Evolutionary conservation across 257 asterid species (phyloP).

Genomic region (Capsicum pubescens): DNA sequence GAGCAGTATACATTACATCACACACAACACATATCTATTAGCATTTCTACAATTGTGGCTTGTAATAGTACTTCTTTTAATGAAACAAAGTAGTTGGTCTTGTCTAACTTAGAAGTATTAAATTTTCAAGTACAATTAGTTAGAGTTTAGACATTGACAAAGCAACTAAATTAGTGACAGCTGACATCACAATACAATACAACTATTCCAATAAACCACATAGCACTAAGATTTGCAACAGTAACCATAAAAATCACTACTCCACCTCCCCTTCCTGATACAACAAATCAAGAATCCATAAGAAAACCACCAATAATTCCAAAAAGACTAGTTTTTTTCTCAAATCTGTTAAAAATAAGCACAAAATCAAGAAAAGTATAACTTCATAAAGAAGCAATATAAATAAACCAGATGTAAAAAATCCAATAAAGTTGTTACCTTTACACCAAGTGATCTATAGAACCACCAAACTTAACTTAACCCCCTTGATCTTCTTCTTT

Average conservation of each 20-base stretch:
- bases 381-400: background rate
- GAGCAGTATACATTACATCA: background rate
- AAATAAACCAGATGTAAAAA: background rate
- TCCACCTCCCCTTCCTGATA: background rate
- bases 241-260: background rate
- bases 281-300: constrained; percentile 13
- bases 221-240: background rate
- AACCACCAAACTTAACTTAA: constrained; percentile 36
- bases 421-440: constrained; percentile 8
- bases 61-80: background rate
- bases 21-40: background rate
- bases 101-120: constrained; percentile 3
- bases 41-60: constrained; percentile 8
- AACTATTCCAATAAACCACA: constrained; percentile 3
- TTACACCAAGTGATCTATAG: constrained; percentile 45
- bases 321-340: background rate
- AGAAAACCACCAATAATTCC: background rate
- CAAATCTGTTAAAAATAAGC: background rate
- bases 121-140: constrained; percentile 15
- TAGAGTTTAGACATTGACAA: constrained; percentile 17
- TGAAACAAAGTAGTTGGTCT: constrained; percentile 23
- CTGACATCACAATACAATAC: constrained; percentile 25
- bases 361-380: constrained; percentile 19
- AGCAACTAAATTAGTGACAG: constrained; percentile 17
- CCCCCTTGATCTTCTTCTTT: constrained; percentile 70